Base-by-base conservation (phyloP, 129 eudicot genomes). In the Lonicera japonica region DNA sequence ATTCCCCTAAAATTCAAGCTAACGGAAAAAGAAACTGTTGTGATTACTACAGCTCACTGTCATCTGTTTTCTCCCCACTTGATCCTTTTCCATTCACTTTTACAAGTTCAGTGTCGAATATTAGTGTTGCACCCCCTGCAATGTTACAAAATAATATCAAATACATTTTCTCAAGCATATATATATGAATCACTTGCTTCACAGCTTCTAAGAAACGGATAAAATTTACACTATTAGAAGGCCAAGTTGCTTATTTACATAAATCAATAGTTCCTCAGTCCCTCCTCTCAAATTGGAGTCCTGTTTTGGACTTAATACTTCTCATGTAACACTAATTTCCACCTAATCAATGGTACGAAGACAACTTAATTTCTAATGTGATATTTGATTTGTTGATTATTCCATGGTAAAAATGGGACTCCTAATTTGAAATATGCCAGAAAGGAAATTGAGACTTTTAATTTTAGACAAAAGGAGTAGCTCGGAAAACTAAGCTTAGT, bases 41-140 rank as follows among this genome's bases (percentile, higher is more conserved):
- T 43, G 61, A 70, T 78, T 71, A 91, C 55, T 71, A 91, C 55
- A 91, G 76, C 65, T 91, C 95, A 43, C 72, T 71, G 38, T 75
- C 77, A 38, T 75, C 70, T 8, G 74, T 51, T 15, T 73, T 73
- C 12, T 51, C 82, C 63, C 68, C 83, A 34, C 56, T 73, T 48
- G 87, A 46, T 58, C 82, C 79, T 67, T 88, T 79, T 45, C 87
- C 99, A 20, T 94, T 88, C 22, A 94, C 99, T 12, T 86, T 79
- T 0, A 94, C 87, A 50, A 94, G 89, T 82, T 94, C 99, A 0
- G 99, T 94, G 65, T 94, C 99, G 16, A 94, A 94, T 52, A 94
- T 70, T 56, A 94, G 92, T 29, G 99, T 94, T 13, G 99, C 99
- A 45, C 99, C 96, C 21, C 99, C 99, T 94, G 77, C 20, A 63